phyloP scores from a whole-genome alignment of 352 stramenopile species.

The Phytopythium vexans region DNA sequence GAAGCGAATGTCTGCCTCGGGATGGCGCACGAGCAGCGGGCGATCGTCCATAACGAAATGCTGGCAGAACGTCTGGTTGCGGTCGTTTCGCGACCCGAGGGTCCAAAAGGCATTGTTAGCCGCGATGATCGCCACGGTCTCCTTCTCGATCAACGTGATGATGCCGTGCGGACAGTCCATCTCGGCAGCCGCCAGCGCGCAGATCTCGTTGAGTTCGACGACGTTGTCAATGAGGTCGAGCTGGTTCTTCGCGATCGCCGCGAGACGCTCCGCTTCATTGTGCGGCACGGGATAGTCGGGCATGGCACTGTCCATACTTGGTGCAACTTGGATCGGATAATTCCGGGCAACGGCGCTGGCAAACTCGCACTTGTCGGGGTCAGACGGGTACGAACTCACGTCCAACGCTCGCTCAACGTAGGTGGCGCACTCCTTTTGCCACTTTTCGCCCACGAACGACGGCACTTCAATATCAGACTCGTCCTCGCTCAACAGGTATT shows the following conservation, averaged over 20 bases:
- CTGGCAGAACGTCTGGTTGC: slow-evolving; percentile 38
- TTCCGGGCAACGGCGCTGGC: slow-evolving; percentile 16
- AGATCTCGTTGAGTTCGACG: slow-evolving; percentile 29
- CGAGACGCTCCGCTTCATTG: slow-evolving; percentile 22
- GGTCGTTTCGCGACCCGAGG: slow-evolving; percentile 19
- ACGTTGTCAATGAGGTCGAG: slow-evolving; percentile 19
- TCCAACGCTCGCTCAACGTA: slow-evolving; percentile 12
- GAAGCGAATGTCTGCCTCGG: slow-evolving; percentile 36
- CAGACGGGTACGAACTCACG: slow-evolving; percentile 12
- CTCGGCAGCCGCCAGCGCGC: slow-evolving; percentile 24
- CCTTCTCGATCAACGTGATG: slow-evolving; percentile 24
- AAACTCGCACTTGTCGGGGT: slow-evolving; percentile 19
- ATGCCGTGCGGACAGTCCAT: slow-evolving; percentile 23
- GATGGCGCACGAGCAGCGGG: slow-evolving; percentile 29
- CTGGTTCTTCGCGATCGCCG: slow-evolving; percentile 16
- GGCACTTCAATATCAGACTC: too few relatives aligned
- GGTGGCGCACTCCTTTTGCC: not conserved
- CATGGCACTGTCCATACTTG: not conserved
- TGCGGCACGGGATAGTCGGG: slow-evolving; percentile 20
- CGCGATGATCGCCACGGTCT: slow-evolving; percentile 24
- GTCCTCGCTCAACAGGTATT: not conserved
- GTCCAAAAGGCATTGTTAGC: slow-evolving; percentile 26
- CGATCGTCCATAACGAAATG: slow-evolving; percentile 42
- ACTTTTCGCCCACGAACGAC: not conserved
- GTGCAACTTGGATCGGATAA: slow-evolving; percentile 19